Evolutionary conservation across 768 basidiomycete genomes (phyloP).

Genomic region (Leccinum arenicola): DNA sequence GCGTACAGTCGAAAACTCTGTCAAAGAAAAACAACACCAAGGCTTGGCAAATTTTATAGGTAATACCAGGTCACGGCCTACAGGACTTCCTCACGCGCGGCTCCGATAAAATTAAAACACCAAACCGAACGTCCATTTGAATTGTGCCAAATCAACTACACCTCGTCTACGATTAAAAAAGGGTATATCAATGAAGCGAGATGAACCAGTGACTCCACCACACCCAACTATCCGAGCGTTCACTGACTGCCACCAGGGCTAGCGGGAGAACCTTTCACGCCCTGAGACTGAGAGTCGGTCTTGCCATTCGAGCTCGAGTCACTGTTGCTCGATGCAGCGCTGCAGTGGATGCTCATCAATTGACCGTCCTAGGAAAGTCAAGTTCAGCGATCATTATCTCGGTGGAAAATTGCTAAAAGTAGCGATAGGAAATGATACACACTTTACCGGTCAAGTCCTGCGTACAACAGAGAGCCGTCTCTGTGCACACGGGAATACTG

Average conservation of each 20-base stretch:
- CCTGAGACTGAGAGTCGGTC: too few species aligned
- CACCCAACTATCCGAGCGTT: neutral
- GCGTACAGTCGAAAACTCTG: too few species aligned
- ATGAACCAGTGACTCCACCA: neutral
- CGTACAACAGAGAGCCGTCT: neutral
- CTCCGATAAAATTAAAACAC: neutral
- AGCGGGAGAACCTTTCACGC: too few species aligned
- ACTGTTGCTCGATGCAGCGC: neutral
- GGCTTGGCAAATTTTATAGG: too few species aligned
- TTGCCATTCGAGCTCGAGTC: too few species aligned
- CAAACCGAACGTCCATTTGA: neutral
- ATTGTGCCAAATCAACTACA: neutral
- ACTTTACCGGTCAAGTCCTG: neutral
- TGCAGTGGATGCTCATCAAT: neutral
- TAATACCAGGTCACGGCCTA: too few species aligned
- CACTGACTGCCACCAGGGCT: neutral
- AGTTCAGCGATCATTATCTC: neutral
- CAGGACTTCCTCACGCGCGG: too few species aligned
- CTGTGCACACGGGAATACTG: neutral
- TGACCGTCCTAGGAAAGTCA: neutral
- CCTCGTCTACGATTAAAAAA: neutral
- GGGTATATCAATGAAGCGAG: neutral
- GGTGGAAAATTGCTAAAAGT: neutral
- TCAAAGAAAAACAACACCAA: too few species aligned
- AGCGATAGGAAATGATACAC: neutral